Evolutionary conservation across 352 stramenopile species (phyloP).

Genomic region (Globisporangium irregulare): DNA sequence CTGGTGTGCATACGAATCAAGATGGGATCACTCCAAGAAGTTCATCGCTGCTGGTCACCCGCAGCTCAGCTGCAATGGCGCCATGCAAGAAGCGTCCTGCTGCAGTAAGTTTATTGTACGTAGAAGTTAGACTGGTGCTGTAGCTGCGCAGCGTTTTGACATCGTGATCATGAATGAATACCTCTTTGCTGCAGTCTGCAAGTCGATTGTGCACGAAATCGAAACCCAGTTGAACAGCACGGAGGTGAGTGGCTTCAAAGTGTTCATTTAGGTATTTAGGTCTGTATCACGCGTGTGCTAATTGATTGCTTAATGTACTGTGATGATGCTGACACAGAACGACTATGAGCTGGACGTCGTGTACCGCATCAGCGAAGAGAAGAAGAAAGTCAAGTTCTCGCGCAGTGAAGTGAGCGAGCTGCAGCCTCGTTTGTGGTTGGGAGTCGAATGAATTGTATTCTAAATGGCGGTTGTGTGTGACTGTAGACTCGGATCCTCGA

Average conservation of each 20-base stretch:
- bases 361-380: constrained; percentile 85
- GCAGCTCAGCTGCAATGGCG: constrained; percentile 62
- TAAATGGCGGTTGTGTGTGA: constrained; percentile 1
- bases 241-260: constrained; percentile 22
- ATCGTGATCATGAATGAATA: not conserved
- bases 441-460: not conserved
- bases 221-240: constrained; percentile 81
- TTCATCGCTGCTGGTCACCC: constrained; percentile 61
- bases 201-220: constrained; percentile 79
- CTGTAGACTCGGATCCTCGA: constrained; percentile 72
- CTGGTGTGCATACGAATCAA: constrained; percentile 12
- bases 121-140: not conserved
- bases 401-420: constrained; percentile 54
- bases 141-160: not conserved
- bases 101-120: constrained; percentile 47
- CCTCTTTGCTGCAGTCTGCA: constrained; percentile 52
- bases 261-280: not conserved
- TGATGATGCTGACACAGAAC: constrained; percentile 30
- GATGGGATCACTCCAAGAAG: constrained; percentile 80
- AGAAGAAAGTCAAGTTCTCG: constrained; percentile 83
- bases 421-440: not conserved
- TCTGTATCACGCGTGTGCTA: not conserved
- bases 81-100: constrained; percentile 53
- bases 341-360: constrained; percentile 84
- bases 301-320: not conserved